phyloP scores from a whole-genome alignment of 805 yeast species.

The Torulaspora indica region DNA sequence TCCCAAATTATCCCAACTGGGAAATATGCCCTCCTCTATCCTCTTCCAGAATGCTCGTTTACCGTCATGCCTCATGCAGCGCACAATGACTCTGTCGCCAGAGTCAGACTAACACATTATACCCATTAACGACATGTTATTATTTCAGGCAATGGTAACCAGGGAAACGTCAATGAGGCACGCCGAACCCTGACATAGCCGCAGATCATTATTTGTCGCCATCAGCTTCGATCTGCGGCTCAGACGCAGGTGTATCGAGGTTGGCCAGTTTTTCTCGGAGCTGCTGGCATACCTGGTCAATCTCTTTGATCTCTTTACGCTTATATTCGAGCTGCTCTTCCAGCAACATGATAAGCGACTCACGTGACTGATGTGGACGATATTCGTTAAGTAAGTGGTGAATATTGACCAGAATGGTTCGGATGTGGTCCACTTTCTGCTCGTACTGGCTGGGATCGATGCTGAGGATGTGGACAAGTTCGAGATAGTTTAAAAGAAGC shows the following conservation, averaged over 20 bases:
- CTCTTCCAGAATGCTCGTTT: no score
- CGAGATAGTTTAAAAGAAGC: slow-evolving; percentile 71
- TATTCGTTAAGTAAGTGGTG: slow-evolving; percentile 90
- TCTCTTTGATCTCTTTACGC: slow-evolving; percentile 46
- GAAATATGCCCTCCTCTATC: no score
- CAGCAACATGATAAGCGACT: slow-evolving; percentile 70
- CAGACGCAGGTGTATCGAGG: slow-evolving; percentile 23
- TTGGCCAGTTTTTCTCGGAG: slow-evolving; percentile 38
- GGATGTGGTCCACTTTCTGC: slow-evolving; percentile 68
- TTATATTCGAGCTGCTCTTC: slow-evolving; percentile 66
- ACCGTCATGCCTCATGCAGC: no score
- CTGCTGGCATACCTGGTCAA: slow-evolving; percentile 39
- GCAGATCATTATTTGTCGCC: background rate
- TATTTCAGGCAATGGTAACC: background rate
- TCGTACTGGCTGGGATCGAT: slow-evolving; percentile 63
- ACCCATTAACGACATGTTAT: no score
- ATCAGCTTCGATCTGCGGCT: background rate
- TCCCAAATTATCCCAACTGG: no score
- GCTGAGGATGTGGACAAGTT: slow-evolving; percentile 71
- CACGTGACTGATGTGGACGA: slow-evolving; percentile 93
- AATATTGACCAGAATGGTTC: slow-evolving; percentile 76
- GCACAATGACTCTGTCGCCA: no score
- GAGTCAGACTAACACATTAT: background rate
- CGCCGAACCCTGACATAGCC: no score
- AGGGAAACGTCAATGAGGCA: no score